These are phyloP conservation scores for Caryopteris hybrid DNA, from an alignment of 305 asterid genomes.

Conservation along the genomic window DNA sequence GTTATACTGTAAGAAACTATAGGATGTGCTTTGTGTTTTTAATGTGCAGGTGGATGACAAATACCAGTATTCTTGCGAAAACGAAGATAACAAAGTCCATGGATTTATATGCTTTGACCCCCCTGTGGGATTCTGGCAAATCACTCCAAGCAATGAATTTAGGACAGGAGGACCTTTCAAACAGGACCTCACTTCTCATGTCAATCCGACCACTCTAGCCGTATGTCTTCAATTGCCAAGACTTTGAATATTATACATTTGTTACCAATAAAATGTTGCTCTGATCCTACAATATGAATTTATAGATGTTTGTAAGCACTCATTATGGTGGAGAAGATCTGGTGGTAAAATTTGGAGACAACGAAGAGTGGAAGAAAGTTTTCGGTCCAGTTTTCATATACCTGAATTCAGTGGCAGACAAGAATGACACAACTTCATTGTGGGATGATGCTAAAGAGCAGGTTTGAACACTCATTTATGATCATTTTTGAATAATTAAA, in stretches of 20 bases:
- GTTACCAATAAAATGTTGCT: no score
- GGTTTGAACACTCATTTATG: slow-evolving; percentile 21
- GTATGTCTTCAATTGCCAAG: slow-evolving; percentile 17
- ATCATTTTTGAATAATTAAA: neutral
- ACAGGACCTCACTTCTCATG: slow-evolving; percentile 71
- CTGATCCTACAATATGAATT: neutral
- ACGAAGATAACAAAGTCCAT: slow-evolving; percentile 49
- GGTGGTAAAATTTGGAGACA: slow-evolving; percentile 32
- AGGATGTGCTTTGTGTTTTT: neutral
- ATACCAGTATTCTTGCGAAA: slow-evolving; percentile 53
- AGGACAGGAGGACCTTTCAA: slow-evolving; percentile 67
- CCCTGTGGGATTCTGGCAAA: slow-evolving; percentile 56
- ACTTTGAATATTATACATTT: no score
- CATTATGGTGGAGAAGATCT: slow-evolving; percentile 62
- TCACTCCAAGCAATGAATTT: slow-evolving; percentile 63
- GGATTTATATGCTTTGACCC: slow-evolving; percentile 56
- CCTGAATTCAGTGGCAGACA: slow-evolving; percentile 30
- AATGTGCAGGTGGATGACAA: slow-evolving; percentile 53
- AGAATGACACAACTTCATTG: slow-evolving; percentile 17
- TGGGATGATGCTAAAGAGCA: slow-evolving; percentile 50
- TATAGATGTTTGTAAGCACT: slow-evolving; percentile 46
- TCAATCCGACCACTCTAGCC: slow-evolving; percentile 53
- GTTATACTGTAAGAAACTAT: neutral
- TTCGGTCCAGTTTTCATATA: slow-evolving; percentile 54
- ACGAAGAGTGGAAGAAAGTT: slow-evolving; percentile 59